Percentiles rank a stretch among this genome's conserved stretches.
phyloP scores from a whole-genome alignment of 495 filamentous ascomycete species.

The Aspergillus affinis region DNA sequence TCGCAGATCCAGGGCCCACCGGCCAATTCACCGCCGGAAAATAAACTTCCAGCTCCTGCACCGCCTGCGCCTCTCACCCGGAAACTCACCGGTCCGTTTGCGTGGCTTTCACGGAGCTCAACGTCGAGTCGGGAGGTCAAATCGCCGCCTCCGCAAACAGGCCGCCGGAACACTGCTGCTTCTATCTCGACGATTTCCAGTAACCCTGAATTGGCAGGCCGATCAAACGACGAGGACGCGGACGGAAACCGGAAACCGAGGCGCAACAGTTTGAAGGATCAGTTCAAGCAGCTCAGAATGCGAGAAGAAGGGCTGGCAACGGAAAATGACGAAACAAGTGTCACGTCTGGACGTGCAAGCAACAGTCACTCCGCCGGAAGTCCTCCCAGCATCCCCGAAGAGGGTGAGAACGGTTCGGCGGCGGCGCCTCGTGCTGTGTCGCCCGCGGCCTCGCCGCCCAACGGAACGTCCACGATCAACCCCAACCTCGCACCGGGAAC shows the following conservation, averaged over 20 bases:
- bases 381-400: conserved; percentile 52
- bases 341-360: conserved; percentile 42
- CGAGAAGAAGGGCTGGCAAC: conserved; percentile 69
- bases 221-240: conserved; percentile 62
- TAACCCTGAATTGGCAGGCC: conserved; percentile 70
- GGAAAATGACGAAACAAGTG: conserved; percentile 37
- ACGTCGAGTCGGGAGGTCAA: conserved; percentile 59
- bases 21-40: conserved; percentile 37
- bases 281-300: conserved; percentile 82
- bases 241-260: conserved; percentile 49
- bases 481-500: conserved; percentile 75
- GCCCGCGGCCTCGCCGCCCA: conserved; percentile 50
- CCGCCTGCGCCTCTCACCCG: conserved; percentile 49
- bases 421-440: conserved; percentile 46
- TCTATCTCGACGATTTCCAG: conserved; percentile 73
- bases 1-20: conserved; percentile 51
- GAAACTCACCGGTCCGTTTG: conserved; percentile 78
- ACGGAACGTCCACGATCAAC: conserved; percentile 52
- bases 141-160: conserved; percentile 45
- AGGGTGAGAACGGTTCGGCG: conserved; percentile 47
- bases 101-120: conserved; percentile 79
- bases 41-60: conserved; percentile 40
- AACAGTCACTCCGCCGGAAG: conserved; percentile 53
- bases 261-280: conserved; percentile 74
- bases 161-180: conserved; percentile 68